These are phyloP conservation scores for Adansonia digitata DNA, from an alignment of 345 rosid species.

Conservation along the genomic window DNA sequence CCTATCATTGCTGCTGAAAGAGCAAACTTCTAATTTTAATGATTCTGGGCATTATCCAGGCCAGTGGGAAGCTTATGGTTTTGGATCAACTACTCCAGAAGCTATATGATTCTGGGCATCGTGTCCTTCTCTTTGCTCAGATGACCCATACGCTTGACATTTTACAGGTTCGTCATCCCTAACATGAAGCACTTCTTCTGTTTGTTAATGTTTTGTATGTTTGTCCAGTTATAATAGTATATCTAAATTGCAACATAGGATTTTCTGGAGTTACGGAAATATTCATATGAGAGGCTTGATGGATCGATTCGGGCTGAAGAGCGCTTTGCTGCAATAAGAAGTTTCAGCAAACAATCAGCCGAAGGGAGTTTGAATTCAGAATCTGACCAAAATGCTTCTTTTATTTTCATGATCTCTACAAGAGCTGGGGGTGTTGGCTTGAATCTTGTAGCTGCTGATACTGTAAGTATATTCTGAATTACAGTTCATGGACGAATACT, in stretches of 20 bases:
- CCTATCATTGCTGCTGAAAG: not conserved
- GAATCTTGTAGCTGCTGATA: slow-evolving; percentile 92
- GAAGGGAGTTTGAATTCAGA: slow-evolving; percentile 22
- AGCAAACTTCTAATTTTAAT: not conserved
- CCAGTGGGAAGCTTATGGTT: slow-evolving; percentile 77
- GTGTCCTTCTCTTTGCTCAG: slow-evolving; percentile 88
- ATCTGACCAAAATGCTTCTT: slow-evolving; percentile 40
- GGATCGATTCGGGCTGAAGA: slow-evolving; percentile 94
- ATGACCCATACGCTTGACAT: slow-evolving; percentile 92
- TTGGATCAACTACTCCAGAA: slow-evolving; percentile 66
- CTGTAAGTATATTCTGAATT: slow-evolving; percentile 40
- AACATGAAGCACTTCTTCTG: not conserved
- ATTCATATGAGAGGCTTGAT: slow-evolving; percentile 93
- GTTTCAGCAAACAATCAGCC: slow-evolving; percentile 46
- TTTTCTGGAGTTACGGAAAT: slow-evolving; percentile 71
- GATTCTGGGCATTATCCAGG: too few species aligned
- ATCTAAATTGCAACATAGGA: slow-evolving; percentile 40
- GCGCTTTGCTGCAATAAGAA: slow-evolving; percentile 85
- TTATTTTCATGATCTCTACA: slow-evolving; percentile 86
- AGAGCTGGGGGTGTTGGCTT: slow-evolving; percentile 97
- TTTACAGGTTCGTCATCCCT: slow-evolving; percentile 50
- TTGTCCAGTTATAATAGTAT: not conserved
- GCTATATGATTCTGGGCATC: slow-evolving; percentile 60
- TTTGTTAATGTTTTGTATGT: not conserved
- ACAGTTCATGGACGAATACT: not conserved